Base-by-base conservation (phyloP, 257 asterid species). In the Solanum etuberosum region DNA sequence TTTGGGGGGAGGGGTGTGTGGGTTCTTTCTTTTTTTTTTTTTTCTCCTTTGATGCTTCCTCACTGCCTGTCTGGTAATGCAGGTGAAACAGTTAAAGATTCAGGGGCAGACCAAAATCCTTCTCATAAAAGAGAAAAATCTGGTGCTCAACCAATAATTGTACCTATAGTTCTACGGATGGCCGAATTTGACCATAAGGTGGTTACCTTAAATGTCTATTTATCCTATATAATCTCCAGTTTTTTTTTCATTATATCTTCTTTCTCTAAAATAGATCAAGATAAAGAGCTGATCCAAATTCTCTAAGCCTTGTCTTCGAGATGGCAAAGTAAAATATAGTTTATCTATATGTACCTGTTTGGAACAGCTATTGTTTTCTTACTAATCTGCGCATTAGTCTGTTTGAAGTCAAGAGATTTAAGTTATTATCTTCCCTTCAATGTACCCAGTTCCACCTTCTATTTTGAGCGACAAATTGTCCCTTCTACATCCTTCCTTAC, bases 151-250 rank as follows among this genome's bases (percentile, higher is more conserved):
- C 98, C 99, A 86, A 94, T 96, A 86, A 91, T 96, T 87, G 90
- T 95, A 89, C 99, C 98, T 32, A 93, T 97, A 89, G 95, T 97
- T 89, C 91, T 97, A 42, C 94, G 94, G 92, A 95, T 97, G 99
- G 97, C 98, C 61, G 98, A 96, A 54, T 97, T 97, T 91, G 99
- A 96, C 90, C 99, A 97, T 83, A 94, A 95, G 99, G 99, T 97
- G 29, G 68, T 9, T 9, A 9, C 11, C 42, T 29, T 78, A 14
- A 6, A 29, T 48, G 42, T 29, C 85, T 46, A 16, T 29, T 80
- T 48, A 29, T 80, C 67, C 25, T 46, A 2, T 80, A 5, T 80
- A 5, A 46, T 46, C 29, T 80, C 18, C 42, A 85, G 87, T 43
- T 87, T 9, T 84, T 87, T 68, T 86, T 65, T 51, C 78, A 20